Conservation (phyloP, 1,284 basidiomycete species). For the Bondarzewia mesenterica region DNA sequence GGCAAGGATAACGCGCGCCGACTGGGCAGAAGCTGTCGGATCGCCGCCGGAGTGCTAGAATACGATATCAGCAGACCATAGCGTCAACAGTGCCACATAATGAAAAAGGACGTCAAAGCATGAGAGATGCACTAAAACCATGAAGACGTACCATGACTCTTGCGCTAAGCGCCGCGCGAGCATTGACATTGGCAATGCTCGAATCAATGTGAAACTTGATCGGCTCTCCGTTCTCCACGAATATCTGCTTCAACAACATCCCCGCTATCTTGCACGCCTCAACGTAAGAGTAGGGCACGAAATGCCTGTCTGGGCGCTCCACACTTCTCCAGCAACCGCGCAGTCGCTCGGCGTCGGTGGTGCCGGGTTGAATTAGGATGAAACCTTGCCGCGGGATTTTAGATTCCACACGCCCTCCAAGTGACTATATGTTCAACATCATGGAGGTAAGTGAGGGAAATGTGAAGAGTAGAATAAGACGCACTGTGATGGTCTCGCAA, state of each 20-base stretch:
- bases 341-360: constrained; percentile 62
- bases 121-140: neutral
- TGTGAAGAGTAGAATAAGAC: constrained; percentile 13
- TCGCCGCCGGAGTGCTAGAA: constrained; percentile 72
- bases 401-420: constrained; percentile 65
- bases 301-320: constrained; percentile 63
- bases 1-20: constrained; percentile 66
- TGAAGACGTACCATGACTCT: constrained; percentile 53
- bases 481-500: constrained; percentile 60
- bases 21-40: constrained; percentile 53
- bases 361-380: constrained; percentile 59
- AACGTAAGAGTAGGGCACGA: constrained; percentile 71
- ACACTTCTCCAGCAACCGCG: constrained; percentile 55
- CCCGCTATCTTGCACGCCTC: constrained; percentile 71
- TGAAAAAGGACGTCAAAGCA: neutral
- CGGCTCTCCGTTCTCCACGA: constrained; percentile 50
- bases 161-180: constrained; percentile 49
- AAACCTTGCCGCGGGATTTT: constrained; percentile 72
- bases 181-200: constrained; percentile 68
- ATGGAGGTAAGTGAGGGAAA: constrained; percentile 4
- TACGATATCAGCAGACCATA: neutral
- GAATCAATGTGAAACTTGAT: constrained; percentile 71
- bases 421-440: constrained; percentile 30
- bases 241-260: constrained; percentile 65
- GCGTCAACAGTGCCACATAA: neutral